Conservation (phyloP, 2,329 filamentous ascomycete genomes). For the Penicillium occitanis region DNA sequence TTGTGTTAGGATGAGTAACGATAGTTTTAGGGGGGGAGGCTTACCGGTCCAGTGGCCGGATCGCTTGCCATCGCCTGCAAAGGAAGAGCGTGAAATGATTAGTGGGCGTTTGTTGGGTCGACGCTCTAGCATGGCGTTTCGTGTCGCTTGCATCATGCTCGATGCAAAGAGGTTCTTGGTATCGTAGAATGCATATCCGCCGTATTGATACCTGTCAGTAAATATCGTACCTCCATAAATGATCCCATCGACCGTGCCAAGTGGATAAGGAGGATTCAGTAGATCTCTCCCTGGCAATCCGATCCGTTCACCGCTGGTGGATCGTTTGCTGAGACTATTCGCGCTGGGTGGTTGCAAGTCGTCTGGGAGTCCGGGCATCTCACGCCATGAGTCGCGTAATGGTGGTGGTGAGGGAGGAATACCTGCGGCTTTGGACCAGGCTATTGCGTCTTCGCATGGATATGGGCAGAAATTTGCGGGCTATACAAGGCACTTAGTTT, state of each 20-base stretch:
- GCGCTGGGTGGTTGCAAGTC: conserved; percentile 60
- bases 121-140: conserved; percentile 64
- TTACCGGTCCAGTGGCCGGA: conserved; percentile 53
- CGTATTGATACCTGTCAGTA: conserved; percentile 62
- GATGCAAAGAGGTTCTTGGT: conserved; percentile 72
- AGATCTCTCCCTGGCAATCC: conserved; percentile 65
- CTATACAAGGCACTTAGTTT: background rate
- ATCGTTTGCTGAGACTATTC: conserved; percentile 17
- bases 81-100: conserved; percentile 74
- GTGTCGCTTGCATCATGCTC: conserved; percentile 61
- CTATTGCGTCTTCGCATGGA: conserved; percentile 54
- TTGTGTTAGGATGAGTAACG: background rate
- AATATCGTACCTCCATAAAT: conserved; percentile 60
- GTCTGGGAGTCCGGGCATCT: conserved; percentile 67
- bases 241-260: conserved; percentile 60
- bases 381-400: conserved; percentile 62
- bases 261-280: conserved; percentile 64
- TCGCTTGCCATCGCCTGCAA: conserved; percentile 65
- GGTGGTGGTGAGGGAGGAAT: conserved; percentile 61
- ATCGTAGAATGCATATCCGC: conserved; percentile 68
- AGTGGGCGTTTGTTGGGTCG: conserved; percentile 65
- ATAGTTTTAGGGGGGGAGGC: background rate
- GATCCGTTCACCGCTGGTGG: conserved; percentile 30
- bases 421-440: conserved; percentile 50
- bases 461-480: conserved; percentile 54